phyloP scores from a whole-genome alignment of 192 early-diverging fungal species.

The Irineochytrium annulatum region DNA sequence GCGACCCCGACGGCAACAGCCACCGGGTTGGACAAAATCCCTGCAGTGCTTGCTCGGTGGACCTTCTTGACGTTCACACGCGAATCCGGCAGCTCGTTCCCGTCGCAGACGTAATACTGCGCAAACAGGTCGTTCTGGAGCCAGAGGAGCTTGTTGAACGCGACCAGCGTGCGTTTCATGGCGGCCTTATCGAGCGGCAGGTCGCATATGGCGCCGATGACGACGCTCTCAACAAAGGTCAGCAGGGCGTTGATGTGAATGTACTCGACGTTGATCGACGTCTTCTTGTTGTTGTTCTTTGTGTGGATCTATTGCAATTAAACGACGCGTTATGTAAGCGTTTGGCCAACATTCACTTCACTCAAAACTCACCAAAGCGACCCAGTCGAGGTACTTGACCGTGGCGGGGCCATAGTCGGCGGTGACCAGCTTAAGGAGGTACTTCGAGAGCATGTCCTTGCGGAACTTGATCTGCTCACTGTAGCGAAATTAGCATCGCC shows the following conservation, averaged over 20 bases:
- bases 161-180: slow-evolving; percentile 34
- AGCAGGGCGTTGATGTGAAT: slow-evolving; percentile 77
- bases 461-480: slow-evolving; percentile 77
- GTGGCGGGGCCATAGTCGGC: slow-evolving; percentile 39
- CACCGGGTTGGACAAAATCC: no score
- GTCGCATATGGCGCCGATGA: slow-evolving; percentile 49
- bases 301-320: slow-evolving; percentile 74
- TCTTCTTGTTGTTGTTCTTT: slow-evolving; percentile 66
- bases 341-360: no score
- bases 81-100: slow-evolving; percentile 31
- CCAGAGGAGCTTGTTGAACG: slow-evolving; percentile 80
- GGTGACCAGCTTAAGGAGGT: slow-evolving; percentile 65
- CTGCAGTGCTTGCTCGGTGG: no score
- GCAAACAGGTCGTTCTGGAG: slow-evolving; percentile 81
- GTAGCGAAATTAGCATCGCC: no score
- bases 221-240: slow-evolving; percentile 44
- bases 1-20: no score
- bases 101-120: slow-evolving; percentile 67
- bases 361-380: no score
- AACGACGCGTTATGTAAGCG: no score
- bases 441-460: slow-evolving; percentile 63
- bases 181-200: slow-evolving; percentile 26
- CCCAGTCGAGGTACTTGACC: slow-evolving; percentile 76
- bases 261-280: slow-evolving; percentile 76
- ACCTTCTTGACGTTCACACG: no score